Evolutionary conservation across 345 rosid species (phyloP), one percentile per base, ranked within the genome.

Genomic region (Melaleuca alternifolia): DNA sequence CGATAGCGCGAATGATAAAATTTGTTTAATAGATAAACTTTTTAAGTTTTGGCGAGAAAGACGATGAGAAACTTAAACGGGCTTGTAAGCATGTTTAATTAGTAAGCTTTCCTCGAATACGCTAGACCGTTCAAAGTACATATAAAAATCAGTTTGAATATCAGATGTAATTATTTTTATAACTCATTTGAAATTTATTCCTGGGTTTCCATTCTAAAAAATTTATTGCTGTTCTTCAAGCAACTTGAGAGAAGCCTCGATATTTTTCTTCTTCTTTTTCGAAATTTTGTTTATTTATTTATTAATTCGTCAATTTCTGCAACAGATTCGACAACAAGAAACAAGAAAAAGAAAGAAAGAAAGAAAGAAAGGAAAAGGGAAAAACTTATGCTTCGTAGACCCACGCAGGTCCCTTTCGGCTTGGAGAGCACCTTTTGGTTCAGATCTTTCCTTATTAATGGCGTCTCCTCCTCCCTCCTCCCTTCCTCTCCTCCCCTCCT

Each of bases 91-190:
- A 3, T 6, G 23, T 53, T 53, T 53, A 18, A 16, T 53, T 2
- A 0, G 56, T 18, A 18, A 53, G 56, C 21, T 53, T 53, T 0
- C 11, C 3, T 59, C n/a, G 26, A 59, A n/a, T n/a, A n/a, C 6
- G 3, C 16, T 0, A 11, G 65, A 12, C 28, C 1, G 11, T 30
- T 62, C 41, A 15, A 62, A 28, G 30, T 62, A 41, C 41, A 62
- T 4, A 33, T 33, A 41, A 4, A 65, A 4, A 1, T 33, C 0
- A 3, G 16, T 24, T 13, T 1, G 2, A 71, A 18, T 21, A 33
- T 9, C 4, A 0, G 79, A 33, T 37, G 18, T 3, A 4, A 52
- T 21, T 54, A 3, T 65, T 14, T 62, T 30, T 28, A 26, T 57
- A 26, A 26, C 14, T 57, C 26, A 57, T 5, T 57, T 57, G 33